Evolutionary conservation across 1,139 yeast species (phyloP), one percentile per base, ranked within the genome.

Genomic region (Saccharomyces hybrid): DNA sequence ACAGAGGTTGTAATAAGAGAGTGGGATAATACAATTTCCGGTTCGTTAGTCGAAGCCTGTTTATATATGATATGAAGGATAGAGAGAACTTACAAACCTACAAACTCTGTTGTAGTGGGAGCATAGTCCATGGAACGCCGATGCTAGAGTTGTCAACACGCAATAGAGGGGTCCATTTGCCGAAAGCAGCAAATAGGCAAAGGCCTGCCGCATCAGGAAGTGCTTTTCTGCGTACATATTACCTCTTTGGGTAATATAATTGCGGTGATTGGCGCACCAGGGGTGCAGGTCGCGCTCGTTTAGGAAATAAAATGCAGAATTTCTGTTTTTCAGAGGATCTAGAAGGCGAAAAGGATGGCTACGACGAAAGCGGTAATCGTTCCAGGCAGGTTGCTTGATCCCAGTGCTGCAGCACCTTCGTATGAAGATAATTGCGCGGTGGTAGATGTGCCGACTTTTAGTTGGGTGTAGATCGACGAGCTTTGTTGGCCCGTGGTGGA

Each of bases 201-300:
- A 8, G n/a, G n/a, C 11, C 42, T n/a, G 13, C 13, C 34, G 16
- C 34, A 11, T n/a, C 34, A 6, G 44, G 44, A 38, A 38, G n/a
- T 38, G 23, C 3, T 13, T 38, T 4, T 38, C 4, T 16, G 44
- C 44, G 44, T 38, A 38, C 25, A 11, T 38, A 20, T 38, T 38
- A 38, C 44, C 44, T 38, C 14, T 38, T 38, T 38, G n/a, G 44
- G 44, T 16, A 38, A 16, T 2, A 38, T 38, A 38, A 38, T 38
- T 16, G 25, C 44, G 6, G 25, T 38, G 44, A 38, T 38, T 38
- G 44, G 44, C 44, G 44, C 26, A 11, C 26, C 23, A 20, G 25
- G 44, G 44, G 44, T 38, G 44, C n/a, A 38, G 25, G 44, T 38
- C n/a, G 11, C 44, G 44, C 44, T 38, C 44, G 44, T 38, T 38